Evolutionary conservation across 768 basidiomycete genomes (phyloP).

Genomic region (Naganishia randhawae): DNA sequence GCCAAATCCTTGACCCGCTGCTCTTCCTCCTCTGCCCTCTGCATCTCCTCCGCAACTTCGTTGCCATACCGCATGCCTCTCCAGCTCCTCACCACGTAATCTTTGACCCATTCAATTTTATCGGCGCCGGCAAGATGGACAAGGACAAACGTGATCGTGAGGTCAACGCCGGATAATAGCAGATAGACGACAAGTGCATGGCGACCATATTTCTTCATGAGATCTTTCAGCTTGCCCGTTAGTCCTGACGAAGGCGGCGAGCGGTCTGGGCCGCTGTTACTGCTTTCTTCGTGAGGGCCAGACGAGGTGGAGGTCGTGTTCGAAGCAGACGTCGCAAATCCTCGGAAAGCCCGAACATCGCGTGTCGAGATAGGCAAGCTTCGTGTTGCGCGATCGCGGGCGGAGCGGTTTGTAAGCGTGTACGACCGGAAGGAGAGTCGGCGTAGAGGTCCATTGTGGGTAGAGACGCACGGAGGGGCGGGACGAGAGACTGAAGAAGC

Average conservation of each 20-base stretch:
- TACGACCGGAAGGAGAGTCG: neutral
- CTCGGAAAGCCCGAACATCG: neutral
- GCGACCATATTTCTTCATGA: conserved; percentile 91
- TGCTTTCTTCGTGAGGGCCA: neutral
- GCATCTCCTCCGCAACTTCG: conserved; percentile 30
- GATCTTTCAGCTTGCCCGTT: conserved; percentile 58
- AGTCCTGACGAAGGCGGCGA: conserved; percentile 9
- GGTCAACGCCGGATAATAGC: conserved; percentile 70
- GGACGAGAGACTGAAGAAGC: neutral
- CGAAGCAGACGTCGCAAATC: neutral
- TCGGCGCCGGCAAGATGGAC: conserved; percentile 87
- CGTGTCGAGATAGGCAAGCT: neutral
- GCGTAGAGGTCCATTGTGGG: neutral
- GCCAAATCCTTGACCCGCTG: conserved; percentile 29
- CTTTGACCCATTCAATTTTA: conserved; percentile 68
- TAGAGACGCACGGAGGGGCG: neutral
- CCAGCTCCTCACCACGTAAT: conserved; percentile 48
- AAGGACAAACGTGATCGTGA: conserved; percentile 74
- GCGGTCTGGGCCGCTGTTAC: neutral
- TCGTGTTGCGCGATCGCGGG: neutral
- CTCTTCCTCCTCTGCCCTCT: conserved; percentile 21
- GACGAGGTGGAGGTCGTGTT: neutral
- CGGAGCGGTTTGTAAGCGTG: neutral
- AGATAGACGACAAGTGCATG: conserved; percentile 90
- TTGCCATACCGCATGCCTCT: conserved; percentile 30